phyloP scores from a whole-genome alignment of 2,329 filamentous ascomycete genomes.

The Arthrobotrys entomopaga region DNA sequence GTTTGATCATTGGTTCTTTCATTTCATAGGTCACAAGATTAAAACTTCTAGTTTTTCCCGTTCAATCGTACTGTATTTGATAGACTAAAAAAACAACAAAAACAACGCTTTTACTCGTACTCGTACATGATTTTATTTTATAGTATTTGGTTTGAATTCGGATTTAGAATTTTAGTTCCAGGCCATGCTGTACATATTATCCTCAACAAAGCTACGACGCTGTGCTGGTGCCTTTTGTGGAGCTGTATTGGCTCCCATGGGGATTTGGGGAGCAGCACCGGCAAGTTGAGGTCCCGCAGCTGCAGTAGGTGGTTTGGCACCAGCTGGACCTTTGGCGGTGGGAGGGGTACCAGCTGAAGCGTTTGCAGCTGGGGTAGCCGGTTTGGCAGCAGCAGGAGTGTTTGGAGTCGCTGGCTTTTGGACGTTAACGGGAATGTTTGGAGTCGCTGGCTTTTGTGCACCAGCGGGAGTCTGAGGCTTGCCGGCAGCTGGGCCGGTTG shows the following conservation, averaged over 20 bases:
- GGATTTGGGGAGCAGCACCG: not conserved
- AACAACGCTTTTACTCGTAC: not conserved
- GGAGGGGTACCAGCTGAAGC: not conserved
- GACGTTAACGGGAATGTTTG: not conserved
- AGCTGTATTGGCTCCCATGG: not conserved
- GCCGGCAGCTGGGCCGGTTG: not conserved
- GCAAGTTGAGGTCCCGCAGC: not conserved
- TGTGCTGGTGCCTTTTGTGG: too few relatives aligned
- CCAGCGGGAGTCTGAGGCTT: not conserved
- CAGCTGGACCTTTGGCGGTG: not conserved
- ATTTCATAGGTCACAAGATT: too few relatives aligned
- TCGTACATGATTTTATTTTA: too few relatives aligned
- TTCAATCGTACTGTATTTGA: too few relatives aligned
- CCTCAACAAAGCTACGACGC: too few relatives aligned
- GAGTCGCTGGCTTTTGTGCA: not conserved
- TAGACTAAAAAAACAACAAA: not conserved
- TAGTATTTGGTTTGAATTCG: too few relatives aligned
- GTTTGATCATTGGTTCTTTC: too few relatives aligned
- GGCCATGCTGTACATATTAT: too few relatives aligned
- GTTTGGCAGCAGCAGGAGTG: not conserved
- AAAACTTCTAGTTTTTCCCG: too few relatives aligned
- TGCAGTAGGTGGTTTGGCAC: not conserved
- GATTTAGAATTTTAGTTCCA: too few relatives aligned
- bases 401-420: not conserved
- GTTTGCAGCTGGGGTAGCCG: not conserved